These are phyloP conservation scores for Eucalyptus cladocalyx DNA, from an alignment of 345 rosid genomes.

Conservation along the genomic window DNA sequence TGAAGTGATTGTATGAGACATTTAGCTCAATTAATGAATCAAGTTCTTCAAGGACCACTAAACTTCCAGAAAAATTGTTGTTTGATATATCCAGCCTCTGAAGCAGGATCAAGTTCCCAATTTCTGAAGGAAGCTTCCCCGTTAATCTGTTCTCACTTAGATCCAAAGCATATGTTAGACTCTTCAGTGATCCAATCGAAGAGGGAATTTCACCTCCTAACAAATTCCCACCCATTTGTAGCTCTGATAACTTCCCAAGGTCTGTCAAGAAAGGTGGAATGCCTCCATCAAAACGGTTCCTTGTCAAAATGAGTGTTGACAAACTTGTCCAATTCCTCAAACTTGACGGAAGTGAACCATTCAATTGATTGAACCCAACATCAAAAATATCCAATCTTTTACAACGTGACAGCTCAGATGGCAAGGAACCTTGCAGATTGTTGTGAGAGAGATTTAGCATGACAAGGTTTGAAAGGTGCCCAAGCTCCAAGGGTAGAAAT, in stretches of 20 bases:
- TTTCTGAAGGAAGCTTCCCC: constrained; percentile 41
- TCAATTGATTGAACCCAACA: constrained; percentile 50
- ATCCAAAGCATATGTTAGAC: constrained; percentile 41
- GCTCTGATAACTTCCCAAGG: constrained; percentile 27
- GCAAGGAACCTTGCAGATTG: constrained; percentile 45
- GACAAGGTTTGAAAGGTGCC: constrained; percentile 31
- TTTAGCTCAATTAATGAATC: constrained; percentile 28
- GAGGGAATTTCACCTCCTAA: constrained; percentile 65
- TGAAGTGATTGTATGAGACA: constrained; percentile 53
- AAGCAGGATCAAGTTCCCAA: constrained; percentile 29
- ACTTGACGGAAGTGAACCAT: constrained; percentile 39
- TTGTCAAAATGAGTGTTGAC: constrained; percentile 36
- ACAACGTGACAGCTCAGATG: constrained; percentile 47
- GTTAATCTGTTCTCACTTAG: constrained; percentile 47
- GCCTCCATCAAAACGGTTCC: constrained; percentile 52
- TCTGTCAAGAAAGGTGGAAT: constrained; percentile 48
- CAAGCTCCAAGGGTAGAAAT: constrained; percentile 39
- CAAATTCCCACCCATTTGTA: constrained; percentile 48
- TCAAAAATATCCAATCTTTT: constrained; percentile 25
- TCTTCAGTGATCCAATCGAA: constrained; percentile 31
- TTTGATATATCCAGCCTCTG: constrained; percentile 42
- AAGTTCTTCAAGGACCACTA: constrained; percentile 23
- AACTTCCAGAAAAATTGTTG: constrained; percentile 54
- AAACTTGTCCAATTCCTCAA: constrained; percentile 38
- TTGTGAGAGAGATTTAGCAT: constrained; percentile 48